Evolutionary conservation across 805 yeast species (phyloP).

Genomic region (Wickerhamomyces mucosus): DNA sequence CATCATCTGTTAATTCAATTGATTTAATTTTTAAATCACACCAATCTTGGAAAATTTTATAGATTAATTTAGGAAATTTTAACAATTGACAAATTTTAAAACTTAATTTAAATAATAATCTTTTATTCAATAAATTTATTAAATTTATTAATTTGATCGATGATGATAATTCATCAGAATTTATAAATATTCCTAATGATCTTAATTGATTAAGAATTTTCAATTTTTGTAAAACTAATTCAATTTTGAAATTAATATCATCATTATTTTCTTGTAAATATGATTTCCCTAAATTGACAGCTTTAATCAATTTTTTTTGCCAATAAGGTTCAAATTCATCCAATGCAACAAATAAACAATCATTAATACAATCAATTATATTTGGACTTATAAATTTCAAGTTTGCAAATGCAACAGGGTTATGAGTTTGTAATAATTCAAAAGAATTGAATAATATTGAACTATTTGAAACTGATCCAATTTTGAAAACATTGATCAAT

Average conservation of each 20-base stretch:
- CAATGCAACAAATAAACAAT: conserved; percentile 64
- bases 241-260: too few relatives aligned
- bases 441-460: conserved; percentile 77
- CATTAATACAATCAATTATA: conserved; percentile 51
- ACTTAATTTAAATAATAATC: conserved; percentile 55
- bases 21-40: conserved; percentile 58
- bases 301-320: conserved; percentile 73
- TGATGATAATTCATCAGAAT: conserved; percentile 52
- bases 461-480: conserved; percentile 79
- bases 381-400: conserved; percentile 43
- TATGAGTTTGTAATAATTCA: conserved; percentile 51
- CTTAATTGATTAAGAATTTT: conserved; percentile 2
- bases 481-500: conserved; percentile 55
- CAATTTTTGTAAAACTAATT: too few relatives aligned
- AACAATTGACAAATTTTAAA: conserved; percentile 48
- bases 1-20: conserved; percentile 49
- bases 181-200: conserved; percentile 34
- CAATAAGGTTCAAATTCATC: conserved; percentile 69
- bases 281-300: conserved; percentile 86
- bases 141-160: conserved; percentile 58
- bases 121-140: conserved; percentile 44
- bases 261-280: too few relatives aligned
- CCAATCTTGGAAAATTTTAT: conserved; percentile 66
- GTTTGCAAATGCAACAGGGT: conserved; percentile 78
- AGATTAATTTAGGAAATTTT: conserved; percentile 35